These are phyloP conservation scores for Talaromyces islandicus DNA, from an alignment of 2,329 filamentous ascomycete species.

Conservation along the genomic window DNA sequence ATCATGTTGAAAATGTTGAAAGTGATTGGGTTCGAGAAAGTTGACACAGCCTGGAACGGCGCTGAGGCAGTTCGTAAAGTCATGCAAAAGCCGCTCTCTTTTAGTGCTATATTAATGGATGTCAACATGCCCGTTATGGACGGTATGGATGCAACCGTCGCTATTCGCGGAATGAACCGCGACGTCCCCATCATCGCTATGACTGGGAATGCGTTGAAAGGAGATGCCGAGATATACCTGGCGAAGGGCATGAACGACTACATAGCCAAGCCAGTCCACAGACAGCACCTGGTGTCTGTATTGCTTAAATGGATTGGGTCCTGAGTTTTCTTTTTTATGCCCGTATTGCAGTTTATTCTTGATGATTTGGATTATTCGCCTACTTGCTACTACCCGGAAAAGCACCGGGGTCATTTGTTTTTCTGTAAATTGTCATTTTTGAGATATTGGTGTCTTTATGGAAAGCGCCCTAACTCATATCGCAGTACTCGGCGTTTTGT, in stretches of 20 bases:
- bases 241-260: slow-evolving; percentile 53
- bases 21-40: slow-evolving; percentile 35
- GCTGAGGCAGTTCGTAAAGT: slow-evolving; percentile 39
- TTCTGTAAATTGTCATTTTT: background rate
- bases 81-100: slow-evolving; percentile 36
- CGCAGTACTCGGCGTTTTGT: background rate
- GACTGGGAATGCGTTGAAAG: slow-evolving; percentile 52
- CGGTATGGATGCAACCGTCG: slow-evolving; percentile 39
- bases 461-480: background rate
- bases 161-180: slow-evolving; percentile 34
- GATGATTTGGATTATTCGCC: background rate
- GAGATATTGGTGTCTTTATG: background rate
- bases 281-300: slow-evolving; percentile 41
- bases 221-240: slow-evolving; percentile 49
- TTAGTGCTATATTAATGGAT: slow-evolving; percentile 43
- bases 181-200: slow-evolving; percentile 49
- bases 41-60: slow-evolving; percentile 41
- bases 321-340: slow-evolving; percentile 7
- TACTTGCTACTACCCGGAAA: background rate
- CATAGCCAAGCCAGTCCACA: slow-evolving; percentile 50
- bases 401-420: background rate
- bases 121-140: slow-evolving; percentile 44
- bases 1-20: slow-evolving; percentile 34
- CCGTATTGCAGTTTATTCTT: background rate
- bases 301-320: slow-evolving; percentile 34